These are phyloP conservation scores for Vitis hybrid DNA, from an alignment of 177 flowering plant species.

Conservation along the genomic window DNA sequence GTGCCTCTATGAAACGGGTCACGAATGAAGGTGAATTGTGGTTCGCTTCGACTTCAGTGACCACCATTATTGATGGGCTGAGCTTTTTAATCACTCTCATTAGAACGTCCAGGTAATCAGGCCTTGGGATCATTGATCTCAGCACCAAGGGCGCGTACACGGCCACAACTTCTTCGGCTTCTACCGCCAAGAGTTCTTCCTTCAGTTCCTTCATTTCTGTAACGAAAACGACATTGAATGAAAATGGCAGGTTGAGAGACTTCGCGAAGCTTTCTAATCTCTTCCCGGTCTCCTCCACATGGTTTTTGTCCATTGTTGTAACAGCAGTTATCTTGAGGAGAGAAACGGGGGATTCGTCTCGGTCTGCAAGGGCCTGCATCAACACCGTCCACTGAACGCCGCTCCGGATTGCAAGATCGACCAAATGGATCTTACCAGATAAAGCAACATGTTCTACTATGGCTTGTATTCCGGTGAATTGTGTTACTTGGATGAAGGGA, in stretches of 20 bases:
- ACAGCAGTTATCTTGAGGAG: slow-evolving; percentile 35
- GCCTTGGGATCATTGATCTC: slow-evolving; percentile 20
- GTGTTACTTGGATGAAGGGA: slow-evolving; percentile 27
- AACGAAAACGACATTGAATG: slow-evolving; percentile 20
- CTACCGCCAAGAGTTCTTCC: slow-evolving; percentile 17
- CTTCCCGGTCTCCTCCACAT: slow-evolving; percentile 22
- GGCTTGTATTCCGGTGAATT: slow-evolving; percentile 31
- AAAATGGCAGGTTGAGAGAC: slow-evolving; percentile 25
- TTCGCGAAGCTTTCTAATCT: slow-evolving; percentile 25
- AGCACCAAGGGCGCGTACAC: slow-evolving; percentile 17
- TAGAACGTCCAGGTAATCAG: slow-evolving; percentile 23
- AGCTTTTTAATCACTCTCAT: slow-evolving; percentile 29
- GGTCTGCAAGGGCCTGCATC: slow-evolving; percentile 34
- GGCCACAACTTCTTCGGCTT: slow-evolving; percentile 21
- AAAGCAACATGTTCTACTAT: slow-evolving; percentile 21
- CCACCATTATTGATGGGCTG: slow-evolving; percentile 30
- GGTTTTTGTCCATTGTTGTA: not conserved
- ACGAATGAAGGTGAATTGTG: slow-evolving; percentile 31
- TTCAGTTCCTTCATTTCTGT: slow-evolving; percentile 17
- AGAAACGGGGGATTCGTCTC: slow-evolving; percentile 9
- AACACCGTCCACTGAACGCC: slow-evolving; percentile 34
- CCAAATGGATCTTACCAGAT: slow-evolving; percentile 25
- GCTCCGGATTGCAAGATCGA: slow-evolving; percentile 34
- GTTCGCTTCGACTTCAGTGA: slow-evolving; percentile 33
- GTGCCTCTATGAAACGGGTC: slow-evolving; percentile 29